Base-by-base conservation (phyloP, 805 yeast species). In the Candida tallmaniae region DNA sequence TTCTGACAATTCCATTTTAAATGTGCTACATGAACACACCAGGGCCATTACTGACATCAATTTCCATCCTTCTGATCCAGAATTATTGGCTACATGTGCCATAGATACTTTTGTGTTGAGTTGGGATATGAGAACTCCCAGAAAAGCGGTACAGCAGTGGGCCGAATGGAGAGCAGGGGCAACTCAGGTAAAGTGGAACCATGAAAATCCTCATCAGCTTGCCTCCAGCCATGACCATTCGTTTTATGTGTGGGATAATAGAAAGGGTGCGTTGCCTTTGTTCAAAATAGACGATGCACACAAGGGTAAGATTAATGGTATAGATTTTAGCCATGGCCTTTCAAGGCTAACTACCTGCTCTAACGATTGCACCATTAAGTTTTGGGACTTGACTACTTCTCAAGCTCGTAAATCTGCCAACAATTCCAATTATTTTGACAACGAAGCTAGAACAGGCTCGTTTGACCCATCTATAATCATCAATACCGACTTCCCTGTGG, bases 151-250 rank as follows among this genome's bases (percentile, higher is more conserved):
- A 3, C 71, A 73, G 39, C 71, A 78, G 30, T 88, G 86, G 62
- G 86, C 96, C n/a, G 96, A 90, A 52, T 93, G 96, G 94, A 65
- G 84, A 37, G 94, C 96, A 0, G 90, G 94, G 2, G 95, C 97
- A 3, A 76, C 95, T 0, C 97, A 90, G 56, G 96, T 88, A 11
- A 88, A 90, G 53, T 93, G 97, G 97, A 86, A 83, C 54, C 77
- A 77, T 44, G 66, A 70, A 28, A 80, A 89, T 48, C 78, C 87
- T 2, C 72, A 83, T 50, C 72, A 88, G 20, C 51, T 93, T 18
- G 96, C 97, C 0, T 80, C 93, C 1, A 72, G 94, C 5, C 98
- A 93, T 53, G 95, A 86, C 48, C 76, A 82, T 49, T 70, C 78
- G 32, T 73, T 90, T 27, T 78, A 78, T 40, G 64, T 93, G 1